These are phyloP conservation scores for Macadamia integrifolia DNA, from an alignment of 164 flowering plant species.

Conservation along the genomic window DNA sequence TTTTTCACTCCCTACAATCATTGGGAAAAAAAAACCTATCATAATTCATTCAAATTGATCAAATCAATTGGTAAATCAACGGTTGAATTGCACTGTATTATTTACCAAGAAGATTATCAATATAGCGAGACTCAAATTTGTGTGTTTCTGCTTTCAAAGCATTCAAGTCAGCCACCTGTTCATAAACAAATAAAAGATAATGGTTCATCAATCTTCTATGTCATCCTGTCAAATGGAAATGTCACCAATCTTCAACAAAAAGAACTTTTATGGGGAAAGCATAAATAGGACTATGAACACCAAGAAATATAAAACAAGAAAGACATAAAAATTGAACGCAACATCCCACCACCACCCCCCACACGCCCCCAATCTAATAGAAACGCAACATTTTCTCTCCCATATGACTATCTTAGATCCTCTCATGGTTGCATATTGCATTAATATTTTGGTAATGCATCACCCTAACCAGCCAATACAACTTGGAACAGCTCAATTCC, in stretches of 20 bases:
- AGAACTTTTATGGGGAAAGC: not conserved
- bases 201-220: not conserved
- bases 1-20: constrained; percentile 59
- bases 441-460: no score
- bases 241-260: not conserved
- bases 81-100: not conserved
- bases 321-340: no score
- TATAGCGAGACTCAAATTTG: constrained; percentile 85
- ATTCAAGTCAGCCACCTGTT: constrained; percentile 79
- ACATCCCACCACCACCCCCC: no score
- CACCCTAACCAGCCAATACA: no score
- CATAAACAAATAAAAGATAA: not conserved
- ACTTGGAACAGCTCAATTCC: no score
- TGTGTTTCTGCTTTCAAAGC: constrained; percentile 65
- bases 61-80: not conserved
- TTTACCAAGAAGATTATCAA: constrained; percentile 82
- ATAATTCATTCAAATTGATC: not conserved
- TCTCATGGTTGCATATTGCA: no score
- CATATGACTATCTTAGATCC: no score
- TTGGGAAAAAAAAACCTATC: not conserved
- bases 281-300: not conserved
- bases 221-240: not conserved
- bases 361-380: no score
- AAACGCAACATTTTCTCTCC: no score
- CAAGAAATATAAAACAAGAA: not conserved